A percentile compares a stretch with the other conserved stretches of the same genome.
Conservation (phyloP, 768 basidiomycete genomes). For the Clavaria fumosa region DNA sequence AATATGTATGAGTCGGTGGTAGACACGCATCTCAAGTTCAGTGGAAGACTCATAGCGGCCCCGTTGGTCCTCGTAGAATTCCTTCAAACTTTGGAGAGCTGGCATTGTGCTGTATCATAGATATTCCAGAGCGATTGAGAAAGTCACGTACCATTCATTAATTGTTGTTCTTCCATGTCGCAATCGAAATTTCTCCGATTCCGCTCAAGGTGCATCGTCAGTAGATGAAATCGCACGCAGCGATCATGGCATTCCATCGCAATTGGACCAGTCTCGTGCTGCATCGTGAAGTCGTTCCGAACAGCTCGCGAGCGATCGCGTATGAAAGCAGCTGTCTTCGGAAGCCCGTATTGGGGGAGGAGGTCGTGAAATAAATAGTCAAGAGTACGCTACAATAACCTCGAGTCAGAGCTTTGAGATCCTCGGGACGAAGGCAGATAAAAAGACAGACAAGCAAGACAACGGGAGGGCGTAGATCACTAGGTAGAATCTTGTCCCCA, state of each 20-base stretch:
- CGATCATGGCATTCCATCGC: slow-evolving; percentile 89
- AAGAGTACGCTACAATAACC: slow-evolving; percentile 47
- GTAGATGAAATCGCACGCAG: slow-evolving; percentile 86
- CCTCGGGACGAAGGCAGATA: slow-evolving; percentile 1
- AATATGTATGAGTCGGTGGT: slow-evolving; percentile 84
- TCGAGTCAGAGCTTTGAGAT: slow-evolving; percentile 5
- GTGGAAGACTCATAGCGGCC: slow-evolving; percentile 54
- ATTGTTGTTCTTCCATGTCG: slow-evolving; percentile 70
- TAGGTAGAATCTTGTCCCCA: slow-evolving; percentile 82
- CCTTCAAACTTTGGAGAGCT: slow-evolving; percentile 81
- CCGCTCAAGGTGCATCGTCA: slow-evolving; percentile 57
- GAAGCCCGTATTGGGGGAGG: slow-evolving; percentile 52
- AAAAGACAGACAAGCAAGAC: slow-evolving; percentile 54
- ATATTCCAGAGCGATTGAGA: background rate
- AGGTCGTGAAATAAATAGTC: slow-evolving; percentile 88
- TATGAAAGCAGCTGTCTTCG: slow-evolving; percentile 64
- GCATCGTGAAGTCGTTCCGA: slow-evolving; percentile 89
- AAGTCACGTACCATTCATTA: slow-evolving; percentile 67
- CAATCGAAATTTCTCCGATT: slow-evolving; percentile 43
- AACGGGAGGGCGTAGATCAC: slow-evolving; percentile 77
- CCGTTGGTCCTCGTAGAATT: slow-evolving; percentile 81
- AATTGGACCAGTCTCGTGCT: slow-evolving; percentile 56
- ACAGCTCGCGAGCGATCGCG: slow-evolving; percentile 85
- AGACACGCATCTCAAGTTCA: slow-evolving; percentile 93
- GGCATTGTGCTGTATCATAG: background rate